These are phyloP conservation scores for Austroboletus rostrupii DNA, from an alignment of 1,284 basidiomycete genomes.

Conservation along the genomic window DNA sequence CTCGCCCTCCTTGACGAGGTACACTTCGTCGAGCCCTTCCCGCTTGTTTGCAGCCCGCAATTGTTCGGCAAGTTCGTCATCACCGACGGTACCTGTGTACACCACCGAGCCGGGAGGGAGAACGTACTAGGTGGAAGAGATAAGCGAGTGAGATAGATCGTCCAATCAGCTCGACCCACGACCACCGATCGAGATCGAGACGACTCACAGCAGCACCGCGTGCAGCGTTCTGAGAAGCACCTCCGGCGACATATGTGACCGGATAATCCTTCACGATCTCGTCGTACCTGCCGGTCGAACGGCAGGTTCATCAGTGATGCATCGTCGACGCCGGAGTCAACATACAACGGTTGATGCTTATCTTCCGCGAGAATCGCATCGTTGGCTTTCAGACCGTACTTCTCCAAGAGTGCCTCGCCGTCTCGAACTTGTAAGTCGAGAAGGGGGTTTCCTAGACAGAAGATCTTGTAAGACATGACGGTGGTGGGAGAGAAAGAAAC, in stretches of 20 bases:
- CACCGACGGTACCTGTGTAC: constrained; percentile 92
- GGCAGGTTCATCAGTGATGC: not conserved
- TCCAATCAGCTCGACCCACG: constrained; percentile 4
- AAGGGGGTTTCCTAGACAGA: constrained; percentile 87
- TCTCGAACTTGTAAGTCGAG: constrained; percentile 86
- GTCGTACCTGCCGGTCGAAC: constrained; percentile 62
- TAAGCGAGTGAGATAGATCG: not conserved
- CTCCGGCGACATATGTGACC: constrained; percentile 92
- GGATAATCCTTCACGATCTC: constrained; percentile 79
- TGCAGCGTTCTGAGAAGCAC: constrained; percentile 95
- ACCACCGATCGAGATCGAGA: not conserved
- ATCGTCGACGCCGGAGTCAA: not conserved
- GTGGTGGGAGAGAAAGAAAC: not conserved
- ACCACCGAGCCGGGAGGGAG: constrained; percentile 89
- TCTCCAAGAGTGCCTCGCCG: constrained; percentile 81
- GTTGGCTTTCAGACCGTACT: constrained; percentile 92
- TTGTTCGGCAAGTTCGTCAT: constrained; percentile 88
- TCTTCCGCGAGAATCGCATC: constrained; percentile 94
- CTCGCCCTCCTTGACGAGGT: constrained; percentile 83
- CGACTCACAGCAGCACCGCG: constrained; percentile 88
- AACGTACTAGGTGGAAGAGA: constrained; percentile 60
- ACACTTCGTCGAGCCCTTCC: constrained; percentile 87
- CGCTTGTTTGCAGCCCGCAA: constrained; percentile 90
- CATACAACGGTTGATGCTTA: constrained; percentile 82
- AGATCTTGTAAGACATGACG: constrained; percentile 47